Evolutionary conservation across 2,329 filamentous ascomycete species (phyloP).

Genomic region (Knufia fluminis): DNA sequence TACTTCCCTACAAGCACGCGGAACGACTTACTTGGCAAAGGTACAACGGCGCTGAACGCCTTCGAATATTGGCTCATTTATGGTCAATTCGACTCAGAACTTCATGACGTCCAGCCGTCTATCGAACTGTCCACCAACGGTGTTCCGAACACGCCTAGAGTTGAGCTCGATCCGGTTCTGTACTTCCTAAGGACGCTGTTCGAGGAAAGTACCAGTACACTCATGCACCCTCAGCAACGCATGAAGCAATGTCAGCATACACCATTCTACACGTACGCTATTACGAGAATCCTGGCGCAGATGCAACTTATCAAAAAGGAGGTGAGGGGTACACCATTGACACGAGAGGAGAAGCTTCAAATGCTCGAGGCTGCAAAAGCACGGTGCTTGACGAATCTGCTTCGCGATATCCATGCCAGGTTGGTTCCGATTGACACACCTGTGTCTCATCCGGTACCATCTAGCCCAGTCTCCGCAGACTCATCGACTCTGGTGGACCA

Average conservation of each 20-base stretch:
- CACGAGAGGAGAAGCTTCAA: not conserved
- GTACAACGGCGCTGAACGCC: not conserved
- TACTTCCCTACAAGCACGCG: not conserved
- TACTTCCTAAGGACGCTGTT: not conserved
- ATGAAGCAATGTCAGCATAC: not conserved
- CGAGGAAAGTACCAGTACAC: not conserved
- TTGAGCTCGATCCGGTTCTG: not conserved
- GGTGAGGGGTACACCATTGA: not conserved
- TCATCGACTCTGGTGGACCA: not conserved
- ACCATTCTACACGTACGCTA: not conserved
- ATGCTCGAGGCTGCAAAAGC: not conserved
- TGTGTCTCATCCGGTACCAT: not conserved
- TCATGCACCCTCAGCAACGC: not conserved
- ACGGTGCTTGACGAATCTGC: not conserved
- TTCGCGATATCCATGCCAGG: not conserved
- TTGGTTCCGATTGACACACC: not conserved
- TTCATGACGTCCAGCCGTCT: not conserved
- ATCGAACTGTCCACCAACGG: not conserved
- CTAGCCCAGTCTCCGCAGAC: not conserved
- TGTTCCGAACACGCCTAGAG: not conserved
- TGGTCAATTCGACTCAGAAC: not conserved
- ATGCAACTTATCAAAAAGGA: not conserved
- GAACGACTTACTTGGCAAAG: not conserved
- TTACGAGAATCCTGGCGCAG: not conserved
- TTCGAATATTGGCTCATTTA: constrained; percentile 1